Conservation (phyloP, 2,329 filamentous ascomycete genomes). For the Fusarium nodosum region DNA sequence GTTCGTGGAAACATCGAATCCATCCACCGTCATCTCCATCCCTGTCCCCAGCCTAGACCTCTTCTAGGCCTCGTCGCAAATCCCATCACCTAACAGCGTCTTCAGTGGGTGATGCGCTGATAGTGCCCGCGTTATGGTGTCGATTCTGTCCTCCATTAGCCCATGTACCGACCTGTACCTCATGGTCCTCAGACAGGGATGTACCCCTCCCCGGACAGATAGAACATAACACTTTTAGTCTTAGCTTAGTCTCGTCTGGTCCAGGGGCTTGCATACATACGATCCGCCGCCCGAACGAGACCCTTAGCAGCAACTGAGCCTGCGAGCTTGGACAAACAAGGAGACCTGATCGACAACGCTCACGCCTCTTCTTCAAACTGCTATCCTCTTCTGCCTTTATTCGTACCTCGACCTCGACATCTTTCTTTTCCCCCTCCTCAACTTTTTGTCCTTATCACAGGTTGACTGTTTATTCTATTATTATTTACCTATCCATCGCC, state of each 20-base stretch:
- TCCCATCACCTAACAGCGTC: constrained; percentile 31
- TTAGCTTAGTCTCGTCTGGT: constrained; percentile 27
- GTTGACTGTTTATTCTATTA: constrained; percentile 20
- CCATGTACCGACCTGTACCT: constrained; percentile 13
- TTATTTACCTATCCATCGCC: constrained; percentile 19
- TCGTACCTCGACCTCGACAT: constrained; percentile 28
- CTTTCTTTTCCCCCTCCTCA: constrained; percentile 11
- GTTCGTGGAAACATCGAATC: constrained; percentile 46
- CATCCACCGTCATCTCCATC: constrained; percentile 30
- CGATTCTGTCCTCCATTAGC: constrained; percentile 22
- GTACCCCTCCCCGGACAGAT: constrained; percentile 6
- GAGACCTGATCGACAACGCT: constrained; percentile 40
- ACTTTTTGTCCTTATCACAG: constrained; percentile 21
- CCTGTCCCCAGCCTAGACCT: constrained; percentile 39
- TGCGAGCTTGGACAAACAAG: constrained; percentile 30
- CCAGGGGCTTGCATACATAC: constrained; percentile 40
- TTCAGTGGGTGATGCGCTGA: constrained; percentile 28
- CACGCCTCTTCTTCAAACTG: constrained; percentile 22
- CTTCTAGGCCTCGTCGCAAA: constrained; percentile 42
- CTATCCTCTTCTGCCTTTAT: constrained; percentile 15
- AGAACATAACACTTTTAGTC: constrained; percentile 23
- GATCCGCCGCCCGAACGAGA: constrained; percentile 37
- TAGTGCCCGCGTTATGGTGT: constrained; percentile 16
- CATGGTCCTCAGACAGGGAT: constrained; percentile 6
- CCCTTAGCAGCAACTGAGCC: constrained; percentile 31